A percentile compares a stretch with the other conserved stretches of the same genome.
These are phyloP conservation scores for Pseudogymnoascus sp. DNA, from an alignment of 2,329 filamentous ascomycete species.

Conservation along the genomic window DNA sequence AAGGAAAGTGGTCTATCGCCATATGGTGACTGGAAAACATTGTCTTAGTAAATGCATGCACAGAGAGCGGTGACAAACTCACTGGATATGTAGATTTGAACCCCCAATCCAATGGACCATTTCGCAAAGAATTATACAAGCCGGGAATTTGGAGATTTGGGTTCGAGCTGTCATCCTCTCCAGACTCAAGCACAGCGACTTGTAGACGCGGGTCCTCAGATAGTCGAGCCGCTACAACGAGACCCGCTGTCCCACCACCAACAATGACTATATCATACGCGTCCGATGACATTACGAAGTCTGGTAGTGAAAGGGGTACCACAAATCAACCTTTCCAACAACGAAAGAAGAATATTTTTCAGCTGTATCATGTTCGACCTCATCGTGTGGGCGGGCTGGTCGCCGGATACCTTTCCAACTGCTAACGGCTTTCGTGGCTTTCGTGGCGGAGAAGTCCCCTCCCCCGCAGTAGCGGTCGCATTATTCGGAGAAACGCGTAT, in stretches of 20 bases:
- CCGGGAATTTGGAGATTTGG: constrained; percentile 30
- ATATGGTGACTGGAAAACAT: neutral
- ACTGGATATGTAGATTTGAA: constrained; percentile 31
- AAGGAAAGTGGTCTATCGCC: constrained; percentile 22
- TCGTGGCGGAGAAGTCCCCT: neutral
- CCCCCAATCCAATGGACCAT: constrained; percentile 33
- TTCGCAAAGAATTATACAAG: constrained; percentile 21
- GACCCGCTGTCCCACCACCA: constrained; percentile 35
- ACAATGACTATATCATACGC: constrained; percentile 33
- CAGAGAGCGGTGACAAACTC: neutral
- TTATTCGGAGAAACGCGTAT: too few relatives aligned
- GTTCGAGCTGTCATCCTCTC: constrained; percentile 27
- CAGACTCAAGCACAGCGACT: constrained; percentile 35
- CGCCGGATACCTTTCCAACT: neutral
- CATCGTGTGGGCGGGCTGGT: neutral
- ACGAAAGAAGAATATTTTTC: neutral
- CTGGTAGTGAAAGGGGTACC: neutral
- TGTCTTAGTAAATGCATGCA: neutral
- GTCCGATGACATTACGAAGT: neutral
- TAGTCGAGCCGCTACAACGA: constrained; percentile 33
- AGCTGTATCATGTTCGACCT: neutral
- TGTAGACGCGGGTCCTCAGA: constrained; percentile 29
- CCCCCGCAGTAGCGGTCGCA: neutral
- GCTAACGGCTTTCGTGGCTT: neutral
- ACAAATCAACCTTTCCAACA: neutral